These are phyloP conservation scores for Juncus inflexus DNA, from an alignment of 176 grass and related monocot genomes.

Conservation along the genomic window DNA sequence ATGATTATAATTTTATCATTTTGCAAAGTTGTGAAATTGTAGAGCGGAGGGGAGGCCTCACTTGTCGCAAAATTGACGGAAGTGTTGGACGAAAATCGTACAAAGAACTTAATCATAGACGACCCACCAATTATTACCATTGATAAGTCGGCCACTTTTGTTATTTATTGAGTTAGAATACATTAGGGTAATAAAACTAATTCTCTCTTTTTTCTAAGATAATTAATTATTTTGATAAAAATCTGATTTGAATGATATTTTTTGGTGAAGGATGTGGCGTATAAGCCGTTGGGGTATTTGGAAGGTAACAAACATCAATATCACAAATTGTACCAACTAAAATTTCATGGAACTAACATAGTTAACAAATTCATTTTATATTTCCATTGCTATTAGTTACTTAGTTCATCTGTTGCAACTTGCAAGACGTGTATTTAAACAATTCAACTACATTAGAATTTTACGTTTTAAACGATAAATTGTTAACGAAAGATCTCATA, in stretches of 20 bases:
- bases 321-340: no score
- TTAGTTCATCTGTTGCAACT: no score
- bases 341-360: no score
- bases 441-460: no score
- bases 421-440: no score
- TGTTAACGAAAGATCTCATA: no score
- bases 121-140: constrained; percentile 62
- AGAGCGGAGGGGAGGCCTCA: constrained; percentile 75
- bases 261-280: constrained; percentile 60
- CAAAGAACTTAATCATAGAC: constrained; percentile 31
- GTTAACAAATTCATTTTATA: no score
- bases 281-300: constrained; percentile 44
- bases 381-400: no score
- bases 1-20: background rate
- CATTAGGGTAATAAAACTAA: constrained; percentile 39
- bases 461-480: no score
- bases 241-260: constrained; percentile 13
- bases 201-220: no score
- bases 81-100: constrained; percentile 40
- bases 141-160: constrained; percentile 47
- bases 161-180: constrained; percentile 53
- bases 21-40: constrained; percentile 9
- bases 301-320: no score
- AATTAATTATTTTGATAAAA: background rate
- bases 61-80: constrained; percentile 54